Evolutionary conservation across 139 green algal genomes (phyloP), one percentile per base, ranked within the genome.

Genomic region (Chlorella sp.): DNA sequence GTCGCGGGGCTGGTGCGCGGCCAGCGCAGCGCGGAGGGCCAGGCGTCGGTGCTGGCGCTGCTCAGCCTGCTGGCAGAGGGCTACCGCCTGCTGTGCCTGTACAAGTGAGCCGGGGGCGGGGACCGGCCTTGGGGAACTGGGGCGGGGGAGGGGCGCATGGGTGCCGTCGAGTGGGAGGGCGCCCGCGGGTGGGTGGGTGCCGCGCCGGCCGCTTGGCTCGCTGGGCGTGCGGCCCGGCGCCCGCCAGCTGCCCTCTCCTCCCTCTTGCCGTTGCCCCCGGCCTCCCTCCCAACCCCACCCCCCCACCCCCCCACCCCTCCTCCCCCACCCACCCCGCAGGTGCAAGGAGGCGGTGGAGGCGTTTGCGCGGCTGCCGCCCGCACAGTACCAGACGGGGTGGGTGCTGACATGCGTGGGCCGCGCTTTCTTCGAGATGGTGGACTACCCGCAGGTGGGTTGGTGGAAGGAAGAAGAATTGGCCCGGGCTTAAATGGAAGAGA

Each of bases 381-480:
- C 58, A 21, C 95, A 98, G 73, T 86, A 85, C 67, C 66, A 76
- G 42, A 97, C 94, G 1, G 90, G 80, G 2, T 97, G 91, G 86
- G 95, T 96, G 73, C 83, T 92, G 59, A 88, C 82, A 63, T 77
- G 87, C 50, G 71, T 97, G 29, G 95, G 89, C 1, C 83, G 92
- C 5, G 90, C 91, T 5, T 79, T 93, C 77, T 96, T 93, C 70
- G 95, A 98, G 80, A 82, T 89, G 68, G 94, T 97, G 36, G 87
- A 97, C 63, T 98, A 99, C 82, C 36, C 58, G 5, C 56, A 80
- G n/a, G n/a, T n/a, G n/a, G n/a, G n/a, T n/a, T n/a, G n/a, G n/a
- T n/a, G n/a, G n/a, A n/a, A n/a, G n/a, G n/a, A n/a, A n/a, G n/a
- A n/a, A n/a, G n/a, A n/a, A n/a, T n/a, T n/a, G n/a, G n/a, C n/a